Evolutionary conservation across 805 yeast genomes (phyloP).

Genomic region (Clavispora vitiphila): DNA sequence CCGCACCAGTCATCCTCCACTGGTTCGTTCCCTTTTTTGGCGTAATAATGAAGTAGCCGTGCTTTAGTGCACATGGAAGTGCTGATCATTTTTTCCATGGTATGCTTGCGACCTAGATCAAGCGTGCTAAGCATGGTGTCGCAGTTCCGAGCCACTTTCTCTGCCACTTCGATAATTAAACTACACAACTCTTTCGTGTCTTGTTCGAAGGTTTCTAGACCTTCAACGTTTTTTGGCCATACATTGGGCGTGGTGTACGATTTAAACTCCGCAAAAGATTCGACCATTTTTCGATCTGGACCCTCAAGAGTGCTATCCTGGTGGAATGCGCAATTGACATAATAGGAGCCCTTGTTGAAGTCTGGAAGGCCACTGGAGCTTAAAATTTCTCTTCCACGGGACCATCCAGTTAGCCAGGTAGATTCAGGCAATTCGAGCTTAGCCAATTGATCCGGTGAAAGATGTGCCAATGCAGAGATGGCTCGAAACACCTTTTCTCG

Average conservation of each 20-base stretch:
- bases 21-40: conserved; percentile 15
- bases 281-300: conserved; percentile 32
- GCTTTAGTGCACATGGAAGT: conserved; percentile 55
- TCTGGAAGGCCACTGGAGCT: conserved; percentile 41
- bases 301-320: conserved; percentile 41
- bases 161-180: conserved; percentile 45
- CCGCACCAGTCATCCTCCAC: conserved; percentile 53
- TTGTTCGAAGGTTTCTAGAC: conserved; percentile 28
- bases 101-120: conserved; percentile 23
- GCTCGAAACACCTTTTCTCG: conserved; percentile 39
- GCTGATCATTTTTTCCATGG: conserved; percentile 42
- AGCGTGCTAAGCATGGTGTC: conserved; percentile 37
- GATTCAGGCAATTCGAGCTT: conserved; percentile 45
- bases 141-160: conserved; percentile 48
- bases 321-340: conserved; percentile 55
- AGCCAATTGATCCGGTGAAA: conserved; percentile 29
- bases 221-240: conserved; percentile 40
- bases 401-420: conserved; percentile 57
- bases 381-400: conserved; percentile 50
- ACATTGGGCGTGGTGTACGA: conserved; percentile 47
- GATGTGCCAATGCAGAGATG: conserved; percentile 39
- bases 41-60: conserved; percentile 51
- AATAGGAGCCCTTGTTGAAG: conserved; percentile 50
- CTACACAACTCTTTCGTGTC: conserved; percentile 37
- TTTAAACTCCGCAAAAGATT: conserved; percentile 27